Base-by-base conservation (phyloP, 2,329 filamentous ascomycete genomes). In the Davidsoniella australis region DNA sequence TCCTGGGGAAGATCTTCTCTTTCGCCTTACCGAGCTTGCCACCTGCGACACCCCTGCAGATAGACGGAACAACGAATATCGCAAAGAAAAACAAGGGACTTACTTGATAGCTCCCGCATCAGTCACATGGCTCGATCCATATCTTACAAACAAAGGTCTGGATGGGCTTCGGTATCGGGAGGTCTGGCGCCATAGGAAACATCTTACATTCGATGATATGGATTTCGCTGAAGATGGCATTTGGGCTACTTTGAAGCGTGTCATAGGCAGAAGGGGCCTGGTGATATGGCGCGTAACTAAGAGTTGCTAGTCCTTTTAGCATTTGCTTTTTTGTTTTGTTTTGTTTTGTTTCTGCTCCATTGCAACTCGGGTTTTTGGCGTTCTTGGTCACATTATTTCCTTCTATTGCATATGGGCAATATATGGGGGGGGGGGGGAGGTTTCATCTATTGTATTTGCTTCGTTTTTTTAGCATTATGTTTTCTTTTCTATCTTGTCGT, bases 181-280 rank as follows among this genome's bases (percentile, higher is more conserved):
- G 60, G 73, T 85, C 3, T 88, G 82, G 80, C 71, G 72, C 52
- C 71, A 84, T 57, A 66, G 63, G 43, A 68, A 70, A 49, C 84
- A 89, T 62, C 63, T 89, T 33, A 87, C 86, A 57, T 65, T 89
- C 40, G 84, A 89, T 61, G 84, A 89, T 63, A 67, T 89, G 59
- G 82, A 88, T 59, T 86, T 85, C 67, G 81, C 68, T 2, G 78
- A 83, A 53, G 83, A 88, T 57, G 84, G 84, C 5, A 68, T 88
- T 46, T 81, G 76, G 79, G 68, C 73, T 53, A 88, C 84, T 6
- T 62, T 89, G 42, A 66, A 69, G 36, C 68, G 82, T 56, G 81
- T 87, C 3, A 64, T 85, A 55, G 78, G 78, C 37, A 68, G 76
- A 55, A 66, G 78, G 45, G 78, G 78, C 5, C 62, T 82, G 14